Conservation (phyloP, 345 rosid genomes). For the Schrenkiella parvula region DNA sequence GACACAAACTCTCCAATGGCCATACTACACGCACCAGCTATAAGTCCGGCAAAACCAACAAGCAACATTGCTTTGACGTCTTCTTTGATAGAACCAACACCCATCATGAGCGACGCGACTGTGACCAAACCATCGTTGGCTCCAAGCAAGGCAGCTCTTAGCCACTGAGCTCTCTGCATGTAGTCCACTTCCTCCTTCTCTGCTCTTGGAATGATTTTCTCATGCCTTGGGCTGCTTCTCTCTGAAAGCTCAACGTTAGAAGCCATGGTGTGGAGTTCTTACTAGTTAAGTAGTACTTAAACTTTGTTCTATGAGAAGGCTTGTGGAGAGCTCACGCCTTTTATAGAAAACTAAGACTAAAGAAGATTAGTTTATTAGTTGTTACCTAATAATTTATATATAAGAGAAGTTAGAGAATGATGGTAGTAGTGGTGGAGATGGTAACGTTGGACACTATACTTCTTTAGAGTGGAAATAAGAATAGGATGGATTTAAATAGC, state of each 20-base stretch:
- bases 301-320: constrained; percentile 25
- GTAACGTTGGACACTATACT: constrained; percentile 37
- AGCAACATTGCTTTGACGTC: constrained; percentile 64
- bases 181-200: constrained; percentile 40
- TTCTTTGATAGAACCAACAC: constrained; percentile 60
- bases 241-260: constrained; percentile 26
- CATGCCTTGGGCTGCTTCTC: constrained; percentile 17
- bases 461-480: constrained; percentile 27
- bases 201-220: constrained; percentile 7
- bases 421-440: constrained; percentile 30
- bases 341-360: constrained; percentile 17
- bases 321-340: constrained; percentile 48
- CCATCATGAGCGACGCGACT: constrained; percentile 78
- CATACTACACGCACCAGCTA: constrained; percentile 83
- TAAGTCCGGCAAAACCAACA: constrained; percentile 66
- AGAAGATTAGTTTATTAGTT: constrained; percentile 1
- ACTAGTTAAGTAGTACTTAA: constrained; percentile 14
- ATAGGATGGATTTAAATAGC: constrained; percentile 5
- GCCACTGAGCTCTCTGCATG: constrained; percentile 73
- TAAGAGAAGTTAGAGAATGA: constrained; percentile 2
- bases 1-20: constrained; percentile 87
- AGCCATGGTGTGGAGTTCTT: constrained; percentile 12
- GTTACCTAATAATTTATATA: constrained; percentile 15
- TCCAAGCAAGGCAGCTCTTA: constrained; percentile 76
- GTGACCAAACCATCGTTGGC: constrained; percentile 83